Evolutionary conservation across 495 filamentous ascomycete species (phyloP), one percentile per base, ranked within the genome.

Genomic region (Penicillium diatomitis): DNA sequence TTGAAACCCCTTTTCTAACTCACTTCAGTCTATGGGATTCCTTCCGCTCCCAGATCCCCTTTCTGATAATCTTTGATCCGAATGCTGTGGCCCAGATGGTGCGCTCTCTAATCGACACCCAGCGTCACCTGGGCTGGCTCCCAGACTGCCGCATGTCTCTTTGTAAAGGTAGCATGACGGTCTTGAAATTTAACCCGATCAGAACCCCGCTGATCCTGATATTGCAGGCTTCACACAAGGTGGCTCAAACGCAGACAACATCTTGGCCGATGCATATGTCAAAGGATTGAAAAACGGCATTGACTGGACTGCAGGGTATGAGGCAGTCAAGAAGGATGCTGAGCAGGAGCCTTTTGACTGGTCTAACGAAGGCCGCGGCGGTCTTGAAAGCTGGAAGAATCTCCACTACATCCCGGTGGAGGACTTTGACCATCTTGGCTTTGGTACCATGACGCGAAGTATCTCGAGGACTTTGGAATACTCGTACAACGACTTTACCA

Each of bases 381-480:
- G 83, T 1, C 69, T 90, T 31, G 70, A 75, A 0, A 85, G 86
- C 57, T 90, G 86, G 86, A 71, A 81, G 9, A 52, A 73, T 32
- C 70, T 74, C 40, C 74, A 82, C 40, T 88, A 79, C 54, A 86
- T 88, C 50, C 84, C 85, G 0, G 79, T 82, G 2, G 75, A 77
- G 38, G 86, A 80, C 53, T 85, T 86, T 36, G 85, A 88, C 64
- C 77, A 80, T 56, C 68, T 75, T 36, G 85, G 85, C 1, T 85
- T 87, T 49, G 86, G 86, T 3, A 84, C 84, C 3, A 80, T 88
- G 74, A 75, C 75, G 2, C 75, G 86, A 9, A 81, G 82, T 8
- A 81, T 88, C 20, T 84, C 80, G 6, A 71, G 85, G 3, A 83
- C 85, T 0, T 69, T 87, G 27, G 86, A 89, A 57, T 90, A 88